These are phyloP conservation scores for Abortiporus biennis DNA, from an alignment of 1,284 basidiomycete species.

Conservation along the genomic window DNA sequence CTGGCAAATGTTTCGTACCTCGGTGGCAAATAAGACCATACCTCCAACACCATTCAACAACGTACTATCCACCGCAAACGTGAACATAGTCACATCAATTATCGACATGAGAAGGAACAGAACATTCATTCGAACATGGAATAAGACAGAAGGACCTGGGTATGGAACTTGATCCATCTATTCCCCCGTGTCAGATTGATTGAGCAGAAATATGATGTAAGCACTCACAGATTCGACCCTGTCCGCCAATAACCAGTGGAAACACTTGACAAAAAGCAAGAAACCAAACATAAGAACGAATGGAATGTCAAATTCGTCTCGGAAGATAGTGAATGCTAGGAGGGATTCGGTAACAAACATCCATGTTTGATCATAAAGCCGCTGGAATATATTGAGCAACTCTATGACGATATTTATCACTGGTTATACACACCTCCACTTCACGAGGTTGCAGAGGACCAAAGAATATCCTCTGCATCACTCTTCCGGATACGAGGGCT, in stretches of 20 bases:
- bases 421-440: constrained; percentile 73
- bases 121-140: constrained; percentile 79
- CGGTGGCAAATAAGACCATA: constrained; percentile 92
- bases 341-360: constrained; percentile 96
- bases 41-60: constrained; percentile 78
- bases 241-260: constrained; percentile 95
- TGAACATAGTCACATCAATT: constrained; percentile 70
- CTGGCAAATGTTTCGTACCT: constrained; percentile 45
- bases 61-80: constrained; percentile 75
- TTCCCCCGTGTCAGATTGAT: constrained; percentile 4
- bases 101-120: constrained; percentile 68
- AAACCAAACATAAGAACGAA: constrained; percentile 92
- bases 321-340: constrained; percentile 94
- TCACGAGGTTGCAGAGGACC: constrained; percentile 85
- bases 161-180: constrained; percentile 97
- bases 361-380: constrained; percentile 94
- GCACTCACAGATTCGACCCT: constrained; percentile 88
- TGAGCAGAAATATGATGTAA: background rate
- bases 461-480: constrained; percentile 88
- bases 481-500: constrained; percentile 70
- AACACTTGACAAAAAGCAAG: constrained; percentile 92
- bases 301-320: constrained; percentile 88
- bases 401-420: constrained; percentile 1
- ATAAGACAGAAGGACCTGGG: constrained; percentile 74
- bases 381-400: constrained; percentile 37